A percentile compares a stretch with the other conserved stretches of the same genome.
phyloP scores from a whole-genome alignment of 345 rosid species.

The Lumnitzera littorea region DNA sequence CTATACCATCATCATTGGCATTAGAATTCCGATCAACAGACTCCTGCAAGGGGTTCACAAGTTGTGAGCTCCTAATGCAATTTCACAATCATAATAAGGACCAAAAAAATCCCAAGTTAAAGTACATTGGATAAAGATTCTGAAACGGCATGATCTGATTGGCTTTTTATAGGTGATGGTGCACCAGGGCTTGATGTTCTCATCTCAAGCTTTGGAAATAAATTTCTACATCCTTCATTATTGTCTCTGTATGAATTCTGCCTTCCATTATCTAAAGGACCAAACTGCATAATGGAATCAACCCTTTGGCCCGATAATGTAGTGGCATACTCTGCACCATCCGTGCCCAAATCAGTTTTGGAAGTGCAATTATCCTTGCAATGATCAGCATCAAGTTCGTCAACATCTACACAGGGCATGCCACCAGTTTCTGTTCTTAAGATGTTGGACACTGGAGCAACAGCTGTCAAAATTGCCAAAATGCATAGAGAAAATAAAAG shows the following conservation, averaged over 20 bases:
- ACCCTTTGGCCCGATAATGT: conserved; percentile 20
- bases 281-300: conserved; percentile 17
- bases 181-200: conserved; percentile 26
- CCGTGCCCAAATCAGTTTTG: not conserved
- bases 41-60: conserved; percentile 31
- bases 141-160: conserved; percentile 22
- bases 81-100: conserved; percentile 9
- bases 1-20: conserved; percentile 34
- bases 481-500: not conserved
- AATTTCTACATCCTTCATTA: conserved; percentile 23
- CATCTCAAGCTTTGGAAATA: conserved; percentile 21
- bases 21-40: conserved; percentile 40
- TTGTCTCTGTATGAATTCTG: conserved; percentile 17
- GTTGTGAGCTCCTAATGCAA: conserved; percentile 8
- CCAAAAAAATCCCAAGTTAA: conserved; percentile 9
- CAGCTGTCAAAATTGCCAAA: conserved; percentile 23
- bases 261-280: conserved; percentile 22
- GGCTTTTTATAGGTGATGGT: conserved; percentile 32
- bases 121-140: conserved; percentile 53
- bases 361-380: conserved; percentile 22
- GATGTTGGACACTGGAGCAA: conserved; percentile 24
- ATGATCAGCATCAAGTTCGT: conserved; percentile 24
- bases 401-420: conserved; percentile 31
- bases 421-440: conserved; percentile 20
- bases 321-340: conserved; percentile 13